phyloP scores from a whole-genome alignment of 2,329 filamentous ascomycete genomes.

The Diaporthe ampelina region DNA sequence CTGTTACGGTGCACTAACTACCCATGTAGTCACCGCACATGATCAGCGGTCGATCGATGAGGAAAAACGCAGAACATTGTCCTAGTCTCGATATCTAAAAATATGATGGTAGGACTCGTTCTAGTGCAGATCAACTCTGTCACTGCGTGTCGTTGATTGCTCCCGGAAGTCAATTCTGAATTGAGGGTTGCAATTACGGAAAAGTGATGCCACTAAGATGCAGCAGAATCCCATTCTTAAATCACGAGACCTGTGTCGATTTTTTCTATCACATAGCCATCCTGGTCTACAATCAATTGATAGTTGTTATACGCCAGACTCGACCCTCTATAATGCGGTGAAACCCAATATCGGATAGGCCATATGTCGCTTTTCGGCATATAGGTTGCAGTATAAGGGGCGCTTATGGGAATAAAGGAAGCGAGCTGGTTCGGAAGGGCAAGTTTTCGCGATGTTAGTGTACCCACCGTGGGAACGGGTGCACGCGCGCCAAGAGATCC shows the following conservation, averaged over 20 bases:
- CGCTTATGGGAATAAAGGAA: not conserved
- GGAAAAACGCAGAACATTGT: not conserved
- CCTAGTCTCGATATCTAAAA: not conserved
- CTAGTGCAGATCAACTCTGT: not conserved
- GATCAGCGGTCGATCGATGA: too few species aligned
- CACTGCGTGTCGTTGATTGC: not conserved
- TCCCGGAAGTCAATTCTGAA: not conserved
- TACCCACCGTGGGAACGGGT: not conserved
- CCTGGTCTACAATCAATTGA: not conserved
- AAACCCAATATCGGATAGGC: not conserved
- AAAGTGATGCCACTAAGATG: not conserved
- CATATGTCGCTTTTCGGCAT: slow-evolving; percentile 3
- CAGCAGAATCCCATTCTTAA: not conserved
- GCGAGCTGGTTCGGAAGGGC: not conserved
- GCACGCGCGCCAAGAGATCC: slow-evolving; percentile 29
- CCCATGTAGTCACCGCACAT: too few species aligned
- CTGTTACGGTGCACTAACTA: not conserved
- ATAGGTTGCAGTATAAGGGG: not conserved
- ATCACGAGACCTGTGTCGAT: not conserved
- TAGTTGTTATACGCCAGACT: not conserved
- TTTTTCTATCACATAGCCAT: not conserved
- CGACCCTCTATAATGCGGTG: not conserved
- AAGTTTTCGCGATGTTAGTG: slow-evolving; percentile 7
- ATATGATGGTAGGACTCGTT: not conserved
- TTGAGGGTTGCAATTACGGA: too few species aligned